These are phyloP conservation scores for Pseudocercospora cruenta DNA, from an alignment of 2,329 filamentous ascomycete species.

Conservation along the genomic window DNA sequence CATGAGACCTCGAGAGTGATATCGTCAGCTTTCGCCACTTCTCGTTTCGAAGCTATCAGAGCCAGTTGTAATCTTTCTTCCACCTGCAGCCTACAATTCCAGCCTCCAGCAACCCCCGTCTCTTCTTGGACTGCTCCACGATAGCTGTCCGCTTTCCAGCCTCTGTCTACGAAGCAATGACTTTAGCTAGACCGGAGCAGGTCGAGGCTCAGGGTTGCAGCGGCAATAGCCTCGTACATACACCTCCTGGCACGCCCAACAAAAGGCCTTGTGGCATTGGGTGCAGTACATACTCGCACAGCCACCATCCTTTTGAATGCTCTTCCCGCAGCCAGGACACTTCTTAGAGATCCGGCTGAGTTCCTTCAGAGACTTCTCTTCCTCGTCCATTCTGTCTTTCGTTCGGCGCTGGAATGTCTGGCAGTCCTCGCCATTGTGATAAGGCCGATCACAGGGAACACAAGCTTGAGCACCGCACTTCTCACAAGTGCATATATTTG, in stretches of 20 bases:
- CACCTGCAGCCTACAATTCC: too few species aligned
- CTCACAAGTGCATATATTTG: slow-evolving; percentile 38
- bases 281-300: slow-evolving; percentile 37
- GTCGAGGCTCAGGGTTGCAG: slow-evolving; percentile 10
- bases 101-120: too few species aligned
- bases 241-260: slow-evolving; percentile 34
- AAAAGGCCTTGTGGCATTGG: slow-evolving; percentile 35
- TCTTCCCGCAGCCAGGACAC: slow-evolving; percentile 36
- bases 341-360: slow-evolving; percentile 31
- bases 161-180: background rate
- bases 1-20: too few species aligned
- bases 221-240: slow-evolving; percentile 16
- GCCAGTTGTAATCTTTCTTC: too few species aligned
- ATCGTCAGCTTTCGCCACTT: too few species aligned
- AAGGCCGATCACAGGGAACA: slow-evolving; percentile 36
- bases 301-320: slow-evolving; percentile 40
- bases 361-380: slow-evolving; percentile 28
- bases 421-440: slow-evolving; percentile 39
- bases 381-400: slow-evolving; percentile 35
- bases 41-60: too few species aligned
- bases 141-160: background rate
- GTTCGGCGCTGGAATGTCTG: slow-evolving; percentile 38
- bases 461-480: slow-evolving; percentile 36
- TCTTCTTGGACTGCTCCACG: background rate
- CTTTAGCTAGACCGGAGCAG: background rate